A percentile compares a stretch with the other conserved stretches of the same genome.
Conservation (phyloP, 139 green algal species). For the Coelastrella sp. region DNA sequence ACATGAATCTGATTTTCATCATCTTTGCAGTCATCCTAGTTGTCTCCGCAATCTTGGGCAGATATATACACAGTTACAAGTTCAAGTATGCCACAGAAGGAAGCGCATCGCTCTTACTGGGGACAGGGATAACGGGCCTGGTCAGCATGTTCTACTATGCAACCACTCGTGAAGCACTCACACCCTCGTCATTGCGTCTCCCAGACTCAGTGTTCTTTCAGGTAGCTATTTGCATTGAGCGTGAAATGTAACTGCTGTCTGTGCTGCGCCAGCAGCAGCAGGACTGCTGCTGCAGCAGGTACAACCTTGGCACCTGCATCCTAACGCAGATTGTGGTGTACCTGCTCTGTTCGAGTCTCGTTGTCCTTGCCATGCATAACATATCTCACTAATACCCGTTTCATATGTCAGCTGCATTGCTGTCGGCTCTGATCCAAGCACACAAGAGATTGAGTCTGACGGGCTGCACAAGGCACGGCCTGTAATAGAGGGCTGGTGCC, state of each 20-base stretch:
- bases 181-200: background rate
- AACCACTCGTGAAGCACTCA: background rate
- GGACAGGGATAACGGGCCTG: background rate
- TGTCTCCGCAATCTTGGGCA: background rate
- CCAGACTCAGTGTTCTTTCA: slow-evolving; percentile 20
- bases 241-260: too few species aligned
- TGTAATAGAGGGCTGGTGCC: too few species aligned
- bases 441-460: too few species aligned
- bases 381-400: too few species aligned
- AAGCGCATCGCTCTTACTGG: background rate
- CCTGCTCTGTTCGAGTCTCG: too few species aligned
- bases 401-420: too few species aligned
- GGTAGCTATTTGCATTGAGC: background rate
- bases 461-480: too few species aligned
- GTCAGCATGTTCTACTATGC: background rate
- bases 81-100: slow-evolving; percentile 44
- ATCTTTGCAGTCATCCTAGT: slow-evolving; percentile 7
- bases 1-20: background rate
- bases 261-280: slow-evolving; percentile 44
- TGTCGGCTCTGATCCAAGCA: too few species aligned
- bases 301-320: too few species aligned
- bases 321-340: too few species aligned
- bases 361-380: too few species aligned
- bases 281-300: too few species aligned
- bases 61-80: slow-evolving; percentile 6